Evolutionary conservation across 495 filamentous ascomycete genomes (phyloP).

Genomic region (Annulohypoxylon maeteangense): DNA sequence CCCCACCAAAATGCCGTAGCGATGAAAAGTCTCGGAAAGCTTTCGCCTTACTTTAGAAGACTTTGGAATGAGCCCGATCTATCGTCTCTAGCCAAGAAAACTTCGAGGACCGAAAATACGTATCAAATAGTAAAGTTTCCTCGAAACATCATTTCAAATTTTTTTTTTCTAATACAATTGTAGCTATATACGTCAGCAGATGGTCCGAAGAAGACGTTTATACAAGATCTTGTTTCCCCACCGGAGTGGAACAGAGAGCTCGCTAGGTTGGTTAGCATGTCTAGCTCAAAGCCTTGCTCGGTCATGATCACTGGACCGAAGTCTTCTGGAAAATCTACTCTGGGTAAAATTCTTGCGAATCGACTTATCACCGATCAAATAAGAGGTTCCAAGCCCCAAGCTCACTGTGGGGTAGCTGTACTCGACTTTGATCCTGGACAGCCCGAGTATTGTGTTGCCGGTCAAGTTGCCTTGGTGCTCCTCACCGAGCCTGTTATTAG

Average conservation of each 20-base stretch:
- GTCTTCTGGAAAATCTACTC: slow-evolving; percentile 87
- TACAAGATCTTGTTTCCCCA: slow-evolving; percentile 71
- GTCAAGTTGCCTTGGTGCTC: slow-evolving; percentile 77
- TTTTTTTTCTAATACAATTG: slow-evolving; percentile 22
- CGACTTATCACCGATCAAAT: slow-evolving; percentile 67
- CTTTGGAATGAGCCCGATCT: slow-evolving; percentile 72
- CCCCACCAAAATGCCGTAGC: slow-evolving; percentile 62
- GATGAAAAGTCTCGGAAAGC: slow-evolving; percentile 66
- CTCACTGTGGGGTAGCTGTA: slow-evolving; percentile 62
- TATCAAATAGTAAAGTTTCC: slow-evolving; percentile 54
- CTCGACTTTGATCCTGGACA: slow-evolving; percentile 88
- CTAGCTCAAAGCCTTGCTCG: slow-evolving; percentile 54
- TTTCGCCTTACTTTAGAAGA: slow-evolving; percentile 76
- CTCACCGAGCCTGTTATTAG: slow-evolving; percentile 73
- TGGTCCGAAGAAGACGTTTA: slow-evolving; percentile 52
- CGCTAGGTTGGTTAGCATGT: slow-evolving; percentile 50
- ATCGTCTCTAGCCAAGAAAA: slow-evolving; percentile 3
- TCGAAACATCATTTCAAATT: neutral
- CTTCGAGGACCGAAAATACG: slow-evolving; percentile 27
- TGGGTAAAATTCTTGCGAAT: slow-evolving; percentile 80
- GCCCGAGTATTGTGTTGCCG: slow-evolving; percentile 82
- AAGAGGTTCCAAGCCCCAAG: slow-evolving; percentile 37
- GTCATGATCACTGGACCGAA: slow-evolving; percentile 82
- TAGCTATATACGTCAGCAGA: slow-evolving; percentile 62
- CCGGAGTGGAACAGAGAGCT: slow-evolving; percentile 71